Evolutionary conservation across 495 filamentous ascomycete species (phyloP), one percentile per base, ranked within the genome.

Genomic region (Penicillium odoratum): DNA sequence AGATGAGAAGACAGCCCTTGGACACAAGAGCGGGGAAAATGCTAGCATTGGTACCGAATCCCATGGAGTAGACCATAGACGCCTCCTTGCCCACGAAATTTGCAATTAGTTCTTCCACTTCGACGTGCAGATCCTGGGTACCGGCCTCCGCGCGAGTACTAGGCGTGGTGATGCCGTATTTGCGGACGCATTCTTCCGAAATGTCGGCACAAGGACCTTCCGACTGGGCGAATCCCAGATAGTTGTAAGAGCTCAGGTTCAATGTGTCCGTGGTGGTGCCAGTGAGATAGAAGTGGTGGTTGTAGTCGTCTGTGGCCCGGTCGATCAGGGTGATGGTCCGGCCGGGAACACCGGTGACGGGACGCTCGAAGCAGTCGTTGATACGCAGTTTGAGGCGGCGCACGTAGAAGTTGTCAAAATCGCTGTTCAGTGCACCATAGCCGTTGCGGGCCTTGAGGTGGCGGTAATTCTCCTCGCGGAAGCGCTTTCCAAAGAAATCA

Each of bases 241-340:
- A 98, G 68, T 98, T 98, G 81, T 98, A 98, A 4, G 94, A 98
- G 76, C 92, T 97, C 86, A 98, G 85, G 71, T 98, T 98, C 56
- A 98, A 75, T 0, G 94, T 97, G 69, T 98, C 91, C n/a, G 94
- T 98, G 48, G 83, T 85, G 34, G 91, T 95, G 38, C 95, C 95
- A 9, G 88, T 92, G 63, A 90, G 82, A 64, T 90, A 84, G 78
- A 96, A 98, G 62, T 85, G 83, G 62, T 86, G 81, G 72, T 98
- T 98, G 77, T 91, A 88, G 66, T 98, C 90, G 71, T 92, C 81
- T 0, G 92, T 95, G 38, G 80, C 84, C 57, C 94, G 88, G 70
- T 98, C 92, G 48, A 97, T 79, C 34, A 98, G 78, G 29, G 90
- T 98, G 61, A 98, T 96, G 77, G 85, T 94, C 49, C 94, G 85